A percentile compares a stretch with the other conserved stretches of the same genome.
Evolutionary conservation across 768 basidiomycete genomes (phyloP).

Genomic region (Lyophyllum shimeji): DNA sequence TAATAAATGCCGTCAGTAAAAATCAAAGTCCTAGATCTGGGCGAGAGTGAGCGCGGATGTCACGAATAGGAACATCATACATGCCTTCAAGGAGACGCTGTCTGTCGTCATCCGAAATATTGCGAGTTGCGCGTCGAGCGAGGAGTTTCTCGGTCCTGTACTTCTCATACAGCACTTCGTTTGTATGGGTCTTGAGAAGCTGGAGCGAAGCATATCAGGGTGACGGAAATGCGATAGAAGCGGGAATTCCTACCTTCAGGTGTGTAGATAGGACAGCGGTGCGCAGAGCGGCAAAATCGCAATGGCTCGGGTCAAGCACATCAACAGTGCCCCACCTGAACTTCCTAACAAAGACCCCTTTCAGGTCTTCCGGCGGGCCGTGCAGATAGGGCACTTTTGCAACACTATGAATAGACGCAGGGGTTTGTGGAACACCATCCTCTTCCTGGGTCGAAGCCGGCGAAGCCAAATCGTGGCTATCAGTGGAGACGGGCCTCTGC

Average conservation of each 20-base stretch:
- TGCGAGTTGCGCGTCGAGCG: constrained; percentile 77
- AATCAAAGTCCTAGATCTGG: constrained; percentile 49
- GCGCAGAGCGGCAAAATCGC: constrained; percentile 83
- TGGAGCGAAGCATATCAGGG: constrained; percentile 25
- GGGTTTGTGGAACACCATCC: constrained; percentile 40
- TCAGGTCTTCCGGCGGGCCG: constrained; percentile 65
- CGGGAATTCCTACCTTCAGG: constrained; percentile 58
- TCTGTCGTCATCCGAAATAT: constrained; percentile 74
- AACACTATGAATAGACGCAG: constrained; percentile 36
- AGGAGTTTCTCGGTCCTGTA: constrained; percentile 91
- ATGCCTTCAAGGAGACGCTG: constrained; percentile 73
- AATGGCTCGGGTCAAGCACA: constrained; percentile 82
- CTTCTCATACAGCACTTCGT: constrained; percentile 90
- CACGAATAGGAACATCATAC: constrained; percentile 14
- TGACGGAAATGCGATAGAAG: background rate
- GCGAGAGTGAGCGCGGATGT: background rate
- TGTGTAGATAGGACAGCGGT: constrained; percentile 84
- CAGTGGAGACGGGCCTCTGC: constrained; percentile 33
- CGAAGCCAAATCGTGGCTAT: constrained; percentile 25
- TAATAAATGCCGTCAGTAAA: constrained; percentile 8
- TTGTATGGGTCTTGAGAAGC: constrained; percentile 81
- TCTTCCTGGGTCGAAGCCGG: constrained; percentile 39
- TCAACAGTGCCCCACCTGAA: constrained; percentile 91
- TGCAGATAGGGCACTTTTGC: constrained; percentile 40
- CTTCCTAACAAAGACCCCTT: constrained; percentile 73